Conservation (phyloP, 75 land plant species). For the Cryptomeria japonica region DNA sequence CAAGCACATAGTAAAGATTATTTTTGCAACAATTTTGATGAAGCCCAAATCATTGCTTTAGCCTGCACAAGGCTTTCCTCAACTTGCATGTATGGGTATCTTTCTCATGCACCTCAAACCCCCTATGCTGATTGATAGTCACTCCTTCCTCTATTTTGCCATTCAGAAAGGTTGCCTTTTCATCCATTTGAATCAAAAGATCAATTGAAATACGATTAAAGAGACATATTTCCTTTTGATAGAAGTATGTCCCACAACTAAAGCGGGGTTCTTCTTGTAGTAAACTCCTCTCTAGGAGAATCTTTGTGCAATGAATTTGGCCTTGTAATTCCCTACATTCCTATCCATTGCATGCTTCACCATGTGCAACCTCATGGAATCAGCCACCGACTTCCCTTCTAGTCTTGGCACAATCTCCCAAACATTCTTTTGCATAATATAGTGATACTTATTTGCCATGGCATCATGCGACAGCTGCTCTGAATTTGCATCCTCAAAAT, state of each 20-base stretch:
- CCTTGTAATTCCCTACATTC: background rate
- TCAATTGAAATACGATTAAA: background rate
- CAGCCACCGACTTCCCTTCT: background rate
- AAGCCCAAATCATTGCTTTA: background rate
- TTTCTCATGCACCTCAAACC: background rate
- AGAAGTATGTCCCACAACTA: background rate
- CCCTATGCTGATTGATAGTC: background rate
- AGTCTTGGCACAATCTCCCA: background rate
- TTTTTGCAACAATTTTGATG: background rate
- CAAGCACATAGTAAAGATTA: too few relatives aligned
- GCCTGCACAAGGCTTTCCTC: background rate
- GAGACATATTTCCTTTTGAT: background rate
- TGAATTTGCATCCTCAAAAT: background rate
- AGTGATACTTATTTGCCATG: background rate
- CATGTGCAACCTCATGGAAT: background rate
- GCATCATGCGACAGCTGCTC: background rate
- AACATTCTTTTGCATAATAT: background rate
- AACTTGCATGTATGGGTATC: background rate
- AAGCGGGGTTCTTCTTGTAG: background rate
- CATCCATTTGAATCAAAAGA: background rate
- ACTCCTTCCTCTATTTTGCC: background rate
- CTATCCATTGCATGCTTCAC: background rate
- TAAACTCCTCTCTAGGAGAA: background rate
- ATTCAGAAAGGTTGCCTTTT: background rate
- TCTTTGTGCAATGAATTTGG: too few relatives aligned